Evolutionary conservation across 805 yeast genomes (phyloP).

Genomic region (Huiozyma sinensis): DNA sequence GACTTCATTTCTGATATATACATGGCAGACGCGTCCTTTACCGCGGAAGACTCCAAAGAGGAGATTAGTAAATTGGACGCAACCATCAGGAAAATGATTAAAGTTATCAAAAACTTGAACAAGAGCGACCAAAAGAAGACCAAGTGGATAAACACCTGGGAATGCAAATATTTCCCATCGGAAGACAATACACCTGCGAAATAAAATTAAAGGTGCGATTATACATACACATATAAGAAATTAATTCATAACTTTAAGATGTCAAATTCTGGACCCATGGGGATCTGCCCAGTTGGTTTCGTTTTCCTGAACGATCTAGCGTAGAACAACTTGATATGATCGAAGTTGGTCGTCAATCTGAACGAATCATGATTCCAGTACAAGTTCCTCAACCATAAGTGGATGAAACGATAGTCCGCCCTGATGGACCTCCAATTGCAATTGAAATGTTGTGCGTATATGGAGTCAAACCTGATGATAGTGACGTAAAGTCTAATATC

Average conservation of each 20-base stretch:
- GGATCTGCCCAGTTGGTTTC: slow-evolving; percentile 76
- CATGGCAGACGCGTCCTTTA: slow-evolving; percentile 27
- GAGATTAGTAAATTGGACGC: slow-evolving; percentile 17
- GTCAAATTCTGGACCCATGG: slow-evolving; percentile 78
- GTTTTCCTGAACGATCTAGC: slow-evolving; percentile 69
- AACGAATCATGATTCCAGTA: slow-evolving; percentile 73
- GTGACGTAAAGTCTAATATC: slow-evolving; percentile 83
- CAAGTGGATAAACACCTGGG: slow-evolving; percentile 28
- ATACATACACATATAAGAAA: not conserved
- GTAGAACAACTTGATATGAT: slow-evolving; percentile 85
- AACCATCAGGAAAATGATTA: slow-evolving; percentile 24
- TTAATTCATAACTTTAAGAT: slow-evolving; percentile 27
- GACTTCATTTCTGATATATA: slow-evolving; percentile 48
- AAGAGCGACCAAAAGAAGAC: slow-evolving; percentile 39
- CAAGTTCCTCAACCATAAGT: slow-evolving; percentile 69
- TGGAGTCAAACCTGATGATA: slow-evolving; percentile 81
- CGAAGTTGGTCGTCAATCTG: slow-evolving; percentile 72
- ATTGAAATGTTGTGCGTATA: slow-evolving; percentile 89
- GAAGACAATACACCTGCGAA: not conserved
- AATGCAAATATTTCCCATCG: slow-evolving; percentile 18
- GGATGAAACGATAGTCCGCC: slow-evolving; percentile 61
- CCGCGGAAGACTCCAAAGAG: slow-evolving; percentile 26
- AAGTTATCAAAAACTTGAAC: slow-evolving; percentile 36
- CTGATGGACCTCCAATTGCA: slow-evolving; percentile 78
- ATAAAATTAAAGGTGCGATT: not conserved